Conservation (phyloP, 2,329 filamentous ascomycete genomes). For the Cladosporium sp. region DNA sequence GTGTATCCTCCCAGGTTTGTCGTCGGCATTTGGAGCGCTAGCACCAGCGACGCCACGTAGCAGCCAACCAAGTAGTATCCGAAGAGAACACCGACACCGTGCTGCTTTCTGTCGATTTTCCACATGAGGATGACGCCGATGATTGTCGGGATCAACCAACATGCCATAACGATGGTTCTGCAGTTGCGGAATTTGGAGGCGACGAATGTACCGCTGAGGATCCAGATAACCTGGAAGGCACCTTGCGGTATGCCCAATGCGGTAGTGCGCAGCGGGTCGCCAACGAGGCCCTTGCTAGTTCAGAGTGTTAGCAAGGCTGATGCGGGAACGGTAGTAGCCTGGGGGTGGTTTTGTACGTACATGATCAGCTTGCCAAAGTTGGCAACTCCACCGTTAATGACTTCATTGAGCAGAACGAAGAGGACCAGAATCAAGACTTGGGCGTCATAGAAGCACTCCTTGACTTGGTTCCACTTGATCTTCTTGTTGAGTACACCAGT, state of each 20-base stretch:
- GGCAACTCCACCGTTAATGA: conserved; percentile 56
- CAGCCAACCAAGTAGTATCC: conserved; percentile 55
- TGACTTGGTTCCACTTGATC: conserved; percentile 57
- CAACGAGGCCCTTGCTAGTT: conserved; percentile 47
- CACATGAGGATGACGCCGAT: conserved; percentile 54
- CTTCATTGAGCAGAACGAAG: conserved; percentile 54
- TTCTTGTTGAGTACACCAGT: conserved; percentile 49
- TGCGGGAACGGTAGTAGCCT: not conserved
- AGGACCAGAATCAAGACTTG: conserved; percentile 50
- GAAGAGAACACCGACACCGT: conserved; percentile 50
- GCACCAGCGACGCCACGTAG: conserved; percentile 55
- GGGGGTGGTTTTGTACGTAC: not conserved
- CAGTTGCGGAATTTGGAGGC: conserved; percentile 55
- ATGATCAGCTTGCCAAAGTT: conserved; percentile 61
- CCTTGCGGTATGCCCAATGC: conserved; percentile 59
- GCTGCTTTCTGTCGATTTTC: conserved; percentile 48
- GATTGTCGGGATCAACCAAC: conserved; percentile 55
- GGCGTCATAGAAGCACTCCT: conserved; percentile 63
- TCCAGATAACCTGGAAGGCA: conserved; percentile 55
- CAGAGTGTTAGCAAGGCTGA: not conserved
- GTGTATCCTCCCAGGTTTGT: conserved; percentile 54
- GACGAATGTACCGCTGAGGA: conserved; percentile 55
- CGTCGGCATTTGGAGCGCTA: conserved; percentile 57
- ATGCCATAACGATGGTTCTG: conserved; percentile 55
- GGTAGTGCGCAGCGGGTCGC: conserved; percentile 50